Percentiles rank a stretch among this genome's conserved stretches.
Evolutionary conservation across 73 alveolate species (phyloP).

Genomic region (Uronychia setigera): DNA sequence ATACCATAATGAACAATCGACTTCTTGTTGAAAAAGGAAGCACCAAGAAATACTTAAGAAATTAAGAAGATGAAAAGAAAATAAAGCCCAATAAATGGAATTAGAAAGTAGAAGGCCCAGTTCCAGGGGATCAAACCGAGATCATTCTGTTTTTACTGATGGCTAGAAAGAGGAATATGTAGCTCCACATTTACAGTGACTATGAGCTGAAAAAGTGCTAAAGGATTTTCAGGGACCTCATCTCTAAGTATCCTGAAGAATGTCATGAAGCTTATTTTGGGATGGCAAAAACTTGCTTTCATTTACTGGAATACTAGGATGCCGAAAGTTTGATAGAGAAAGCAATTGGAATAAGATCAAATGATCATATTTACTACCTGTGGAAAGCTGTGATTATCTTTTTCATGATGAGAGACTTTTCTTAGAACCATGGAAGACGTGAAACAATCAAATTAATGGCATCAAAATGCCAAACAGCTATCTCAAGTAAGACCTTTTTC

Average conservation of each 20-base stretch:
- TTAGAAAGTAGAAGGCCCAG: not conserved
- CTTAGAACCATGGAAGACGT: slow-evolving; percentile 4
- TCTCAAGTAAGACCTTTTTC: not conserved
- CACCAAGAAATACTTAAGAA: not conserved
- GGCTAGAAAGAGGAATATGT: not conserved
- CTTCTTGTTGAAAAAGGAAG: not conserved
- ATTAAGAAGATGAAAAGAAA: not conserved
- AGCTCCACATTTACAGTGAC: slow-evolving; percentile 21
- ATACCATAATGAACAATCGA: not conserved
- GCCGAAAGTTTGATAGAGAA: slow-evolving; percentile 35
- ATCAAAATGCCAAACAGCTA: not conserved
- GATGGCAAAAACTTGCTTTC: slow-evolving; percentile 53
- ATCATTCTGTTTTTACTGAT: slow-evolving; percentile 1
- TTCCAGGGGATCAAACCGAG: not conserved
- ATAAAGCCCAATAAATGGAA: not conserved
- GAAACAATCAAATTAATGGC: not conserved
- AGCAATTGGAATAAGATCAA: slow-evolving; percentile 20
- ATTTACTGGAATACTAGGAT: slow-evolving; percentile 22
- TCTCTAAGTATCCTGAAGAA: not conserved
- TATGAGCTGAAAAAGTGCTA: slow-evolving; percentile 30
- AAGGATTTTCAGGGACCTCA: not conserved
- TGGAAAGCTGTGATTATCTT: slow-evolving; percentile 33
- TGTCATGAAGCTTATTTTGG: slow-evolving; percentile 75
- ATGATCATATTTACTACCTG: slow-evolving; percentile 39
- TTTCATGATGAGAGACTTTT: not conserved